Base-by-base conservation (phyloP, 331 rosid genomes). In the Prunus yedoensis region DNA sequence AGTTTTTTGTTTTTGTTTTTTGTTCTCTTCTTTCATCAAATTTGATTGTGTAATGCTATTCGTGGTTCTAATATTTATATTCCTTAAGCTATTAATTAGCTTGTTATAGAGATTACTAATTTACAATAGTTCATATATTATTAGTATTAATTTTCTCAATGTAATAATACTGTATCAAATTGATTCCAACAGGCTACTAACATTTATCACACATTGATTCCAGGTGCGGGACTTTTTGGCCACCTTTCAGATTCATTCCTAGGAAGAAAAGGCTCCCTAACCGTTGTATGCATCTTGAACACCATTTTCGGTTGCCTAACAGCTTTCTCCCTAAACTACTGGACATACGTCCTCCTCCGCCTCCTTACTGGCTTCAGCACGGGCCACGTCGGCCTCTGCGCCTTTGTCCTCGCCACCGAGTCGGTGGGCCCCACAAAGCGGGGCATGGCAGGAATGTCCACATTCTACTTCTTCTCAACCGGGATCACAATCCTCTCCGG, bases 181-280 rank as follows among this genome's bases (percentile, higher is more conserved):
- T n/a, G n/a, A 43, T 12, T 12, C 16, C 18, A 62, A 30, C 21
- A 16, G 20, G 2, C 2, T 7, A 62, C 12, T 30, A 30, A 35
- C 25, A 65, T 35, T 65, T 28, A 2, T 30, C 21, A 30, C 16
- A 16, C 45, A 7, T 28, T 8, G 18, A 2, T 68, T 66, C 56
- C 84, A 91, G 95, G 97, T 49, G 97, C 97, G 10, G 97, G 97
- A 60, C 68, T 78, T 64, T 91, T 91, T 79, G 95, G 97, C 4
- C 95, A 89, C 72, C 89, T 88, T 27, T 88, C 97, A 32, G 97
- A 89, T 75, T 86, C 95, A 0, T 79, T 66, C 47, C 79, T 91
- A 0, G 97, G 97, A 74, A 86, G 97, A 67, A 89, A 89, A 75
- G 95, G 96, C 5, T 90, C 97, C 57, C 85, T 93, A 15, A 82